These are phyloP conservation scores for Alternaria incomplexa DNA, from an alignment of 2,329 filamentous ascomycete genomes.

Conservation along the genomic window DNA sequence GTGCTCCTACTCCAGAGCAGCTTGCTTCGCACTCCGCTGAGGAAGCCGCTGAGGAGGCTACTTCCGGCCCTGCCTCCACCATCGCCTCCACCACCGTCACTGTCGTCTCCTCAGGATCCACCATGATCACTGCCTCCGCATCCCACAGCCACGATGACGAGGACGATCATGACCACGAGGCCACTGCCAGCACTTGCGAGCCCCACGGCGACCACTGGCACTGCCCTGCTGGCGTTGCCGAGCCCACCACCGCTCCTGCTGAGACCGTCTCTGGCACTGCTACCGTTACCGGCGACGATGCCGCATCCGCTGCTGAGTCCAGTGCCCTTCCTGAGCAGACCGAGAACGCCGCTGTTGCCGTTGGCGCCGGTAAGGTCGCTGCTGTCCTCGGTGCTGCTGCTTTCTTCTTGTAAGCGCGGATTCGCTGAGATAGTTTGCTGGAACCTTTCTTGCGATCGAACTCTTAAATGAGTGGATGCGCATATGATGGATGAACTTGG, in stretches of 20 bases:
- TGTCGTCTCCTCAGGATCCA: conserved; percentile 3
- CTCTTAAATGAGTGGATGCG: not conserved
- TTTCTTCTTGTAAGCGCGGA: conserved; percentile 6
- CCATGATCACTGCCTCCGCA: not conserved
- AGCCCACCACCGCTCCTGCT: conserved; percentile 27
- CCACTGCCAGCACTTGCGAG: conserved; percentile 35
- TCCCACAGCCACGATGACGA: conserved; percentile 21
- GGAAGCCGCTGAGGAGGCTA: not conserved
- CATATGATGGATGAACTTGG: not conserved
- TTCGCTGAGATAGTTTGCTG: not conserved
- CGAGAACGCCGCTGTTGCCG: conserved; percentile 2
- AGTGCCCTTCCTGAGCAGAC: conserved; percentile 12
- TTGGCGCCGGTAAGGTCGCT: not conserved
- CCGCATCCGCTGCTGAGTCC: conserved; percentile 4
- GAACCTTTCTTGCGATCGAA: not conserved
- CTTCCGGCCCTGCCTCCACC: not conserved
- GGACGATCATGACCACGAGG: conserved; percentile 29
- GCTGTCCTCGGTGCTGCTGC: conserved; percentile 8
- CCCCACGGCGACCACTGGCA: conserved; percentile 38
- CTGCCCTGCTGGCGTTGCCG: conserved; percentile 33
- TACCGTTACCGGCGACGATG: conserved; percentile 4
- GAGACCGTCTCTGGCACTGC: conserved; percentile 4
- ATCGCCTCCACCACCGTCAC: not conserved
- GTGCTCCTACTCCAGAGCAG: conserved; percentile 8
- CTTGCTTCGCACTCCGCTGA: conserved; percentile 5